These are phyloP conservation scores for Vararia minispora DNA, from an alignment of 768 basidiomycete species.

Conservation along the genomic window DNA sequence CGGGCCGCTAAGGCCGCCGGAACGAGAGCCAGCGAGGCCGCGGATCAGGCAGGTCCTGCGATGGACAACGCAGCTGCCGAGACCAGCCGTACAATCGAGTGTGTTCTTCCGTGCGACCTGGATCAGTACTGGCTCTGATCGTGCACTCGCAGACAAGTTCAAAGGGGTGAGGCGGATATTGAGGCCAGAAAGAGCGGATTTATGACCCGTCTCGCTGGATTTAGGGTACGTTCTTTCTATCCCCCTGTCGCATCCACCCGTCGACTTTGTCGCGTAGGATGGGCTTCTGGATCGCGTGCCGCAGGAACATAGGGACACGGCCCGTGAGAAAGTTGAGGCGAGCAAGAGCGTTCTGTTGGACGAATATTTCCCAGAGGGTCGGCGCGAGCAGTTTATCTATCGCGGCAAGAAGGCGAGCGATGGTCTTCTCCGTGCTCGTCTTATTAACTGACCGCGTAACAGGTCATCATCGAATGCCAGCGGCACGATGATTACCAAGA, in stretches of 20 bases:
- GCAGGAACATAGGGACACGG: constrained; percentile 52
- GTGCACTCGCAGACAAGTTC: constrained; percentile 11
- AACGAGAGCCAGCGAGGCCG: constrained; percentile 3
- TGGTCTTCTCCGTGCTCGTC: not conserved
- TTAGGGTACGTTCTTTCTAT: constrained; percentile 16
- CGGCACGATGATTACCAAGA: constrained; percentile 86
- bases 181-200: constrained; percentile 27
- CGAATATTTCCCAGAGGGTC: constrained; percentile 83
- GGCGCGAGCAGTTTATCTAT: constrained; percentile 89
- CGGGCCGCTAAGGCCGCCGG: constrained; percentile 17
- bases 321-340: constrained; percentile 41
- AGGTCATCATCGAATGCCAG: constrained; percentile 87
- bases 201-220: constrained; percentile 20
- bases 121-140: too few relatives aligned
- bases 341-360: constrained; percentile 62
- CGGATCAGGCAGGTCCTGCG: constrained; percentile 8
- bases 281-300: constrained; percentile 47
- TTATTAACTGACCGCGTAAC: not conserved
- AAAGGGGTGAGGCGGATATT: constrained; percentile 23
- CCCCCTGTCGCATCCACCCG: not conserved
- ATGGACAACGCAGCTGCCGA: not conserved
- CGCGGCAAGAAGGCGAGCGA: constrained; percentile 72
- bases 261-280: constrained; percentile 20
- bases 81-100: constrained; percentile 17
- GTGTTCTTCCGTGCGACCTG: not conserved